These are phyloP conservation scores for Cymodocea nodosa DNA, from an alignment of 116 monocot species.

Conservation along the genomic window DNA sequence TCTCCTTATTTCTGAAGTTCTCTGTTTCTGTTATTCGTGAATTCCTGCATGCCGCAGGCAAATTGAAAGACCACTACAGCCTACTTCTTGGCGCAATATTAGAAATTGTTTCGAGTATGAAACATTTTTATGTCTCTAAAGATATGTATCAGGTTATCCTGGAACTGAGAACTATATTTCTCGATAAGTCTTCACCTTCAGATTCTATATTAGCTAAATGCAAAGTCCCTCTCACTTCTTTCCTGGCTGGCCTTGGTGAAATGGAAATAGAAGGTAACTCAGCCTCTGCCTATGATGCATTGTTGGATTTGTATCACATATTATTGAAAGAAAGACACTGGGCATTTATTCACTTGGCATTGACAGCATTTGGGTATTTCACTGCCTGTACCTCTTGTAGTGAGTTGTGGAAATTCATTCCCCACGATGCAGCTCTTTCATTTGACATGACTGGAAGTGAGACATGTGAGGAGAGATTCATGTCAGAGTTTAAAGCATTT, in stretches of 20 bases:
- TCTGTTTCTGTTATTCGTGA: constrained; percentile 33
- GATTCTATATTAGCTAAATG: constrained; percentile 27
- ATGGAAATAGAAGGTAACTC: constrained; percentile 40
- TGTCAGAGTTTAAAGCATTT: constrained; percentile 64
- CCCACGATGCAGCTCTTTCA: constrained; percentile 81
- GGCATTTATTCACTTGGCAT: constrained; percentile 68
- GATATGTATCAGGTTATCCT: constrained; percentile 42
- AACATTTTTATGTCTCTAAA: constrained; percentile 35
- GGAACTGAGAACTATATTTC: constrained; percentile 42
- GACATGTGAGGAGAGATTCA: constrained; percentile 59
- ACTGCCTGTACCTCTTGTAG: constrained; percentile 72
- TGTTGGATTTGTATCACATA: constrained; percentile 54
- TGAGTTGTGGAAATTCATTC: constrained; percentile 80
- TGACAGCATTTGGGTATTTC: constrained; percentile 69
- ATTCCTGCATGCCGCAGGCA: constrained; percentile 23
- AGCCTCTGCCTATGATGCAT: constrained; percentile 24
- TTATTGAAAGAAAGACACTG: constrained; percentile 75
- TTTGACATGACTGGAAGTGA: constrained; percentile 57
- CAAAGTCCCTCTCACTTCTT: constrained; percentile 53
- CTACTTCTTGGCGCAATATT: constrained; percentile 39
- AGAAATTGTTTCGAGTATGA: constrained; percentile 45
- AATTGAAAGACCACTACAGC: constrained; percentile 19
- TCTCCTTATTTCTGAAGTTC: constrained; percentile 36
- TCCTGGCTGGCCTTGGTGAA: constrained; percentile 60
- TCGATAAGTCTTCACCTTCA: constrained; percentile 7